Conservation (phyloP, 2,329 filamentous ascomycete species). For the Monosporascus ibericus region DNA sequence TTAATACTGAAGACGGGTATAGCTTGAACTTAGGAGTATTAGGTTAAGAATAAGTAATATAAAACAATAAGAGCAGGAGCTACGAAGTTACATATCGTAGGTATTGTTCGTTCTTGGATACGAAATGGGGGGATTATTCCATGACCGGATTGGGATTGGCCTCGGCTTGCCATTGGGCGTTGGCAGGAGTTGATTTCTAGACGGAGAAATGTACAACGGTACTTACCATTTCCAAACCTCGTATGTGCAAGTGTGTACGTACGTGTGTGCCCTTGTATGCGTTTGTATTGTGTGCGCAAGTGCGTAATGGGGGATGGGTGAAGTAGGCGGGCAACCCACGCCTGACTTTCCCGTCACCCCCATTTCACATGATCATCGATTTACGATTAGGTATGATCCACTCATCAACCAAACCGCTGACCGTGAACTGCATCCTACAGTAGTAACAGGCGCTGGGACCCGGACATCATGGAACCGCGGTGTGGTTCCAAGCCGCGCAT, state of each 20-base stretch:
- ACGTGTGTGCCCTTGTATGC: not conserved
- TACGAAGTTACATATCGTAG: not conserved
- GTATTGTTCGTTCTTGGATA: not conserved
- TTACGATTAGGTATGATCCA: not conserved
- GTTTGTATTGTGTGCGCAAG: not conserved
- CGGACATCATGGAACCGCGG: not conserved
- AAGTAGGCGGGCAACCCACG: not conserved
- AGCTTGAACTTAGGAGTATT: not conserved
- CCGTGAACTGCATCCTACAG: not conserved
- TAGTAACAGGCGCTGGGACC: not conserved
- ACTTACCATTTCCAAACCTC: not conserved
- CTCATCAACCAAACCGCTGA: not conserved
- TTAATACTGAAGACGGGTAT: not conserved
- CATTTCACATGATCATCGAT: not conserved
- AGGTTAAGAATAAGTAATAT: not conserved
- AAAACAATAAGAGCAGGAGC: not conserved
- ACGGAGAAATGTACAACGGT: not conserved
- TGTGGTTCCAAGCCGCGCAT: not conserved
- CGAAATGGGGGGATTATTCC: not conserved
- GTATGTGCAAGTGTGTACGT: not conserved
- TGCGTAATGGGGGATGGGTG: not conserved
- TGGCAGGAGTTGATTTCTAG: not conserved
- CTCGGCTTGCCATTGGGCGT: not conserved
- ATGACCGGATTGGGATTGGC: not conserved
- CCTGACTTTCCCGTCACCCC: not conserved